Conservation (phyloP, 768 basidiomycete genomes). For the Coprinopsis cinerea region DNA sequence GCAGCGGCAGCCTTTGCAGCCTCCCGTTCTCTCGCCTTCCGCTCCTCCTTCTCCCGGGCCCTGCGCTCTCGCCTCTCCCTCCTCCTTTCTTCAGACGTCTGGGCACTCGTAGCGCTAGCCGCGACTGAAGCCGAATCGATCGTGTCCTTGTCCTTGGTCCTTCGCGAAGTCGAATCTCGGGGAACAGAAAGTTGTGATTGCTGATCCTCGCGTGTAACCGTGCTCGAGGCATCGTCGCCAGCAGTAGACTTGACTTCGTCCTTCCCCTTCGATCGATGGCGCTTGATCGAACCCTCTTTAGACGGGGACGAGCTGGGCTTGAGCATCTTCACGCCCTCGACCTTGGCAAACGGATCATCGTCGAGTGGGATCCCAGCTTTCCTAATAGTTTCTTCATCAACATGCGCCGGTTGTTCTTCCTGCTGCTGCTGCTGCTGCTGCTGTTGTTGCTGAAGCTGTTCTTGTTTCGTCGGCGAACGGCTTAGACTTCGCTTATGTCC, state of each 20-base stretch:
- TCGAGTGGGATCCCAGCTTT: slow-evolving; percentile 25
- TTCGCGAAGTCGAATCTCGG: background rate
- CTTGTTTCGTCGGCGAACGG: slow-evolving; percentile 1
- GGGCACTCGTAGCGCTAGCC: background rate
- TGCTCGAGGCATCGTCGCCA: background rate
- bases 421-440: background rate
- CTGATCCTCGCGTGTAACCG: background rate
- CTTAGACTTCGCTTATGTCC: background rate
- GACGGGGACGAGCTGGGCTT: slow-evolving; percentile 15
- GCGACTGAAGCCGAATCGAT: slow-evolving; percentile 13
- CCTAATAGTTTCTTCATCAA: slow-evolving; percentile 21
- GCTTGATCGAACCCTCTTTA: slow-evolving; percentile 3
- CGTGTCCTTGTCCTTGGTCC: slow-evolving; percentile 6
- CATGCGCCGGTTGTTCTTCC: slow-evolving; percentile 14
- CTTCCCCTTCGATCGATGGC: slow-evolving; percentile 8
- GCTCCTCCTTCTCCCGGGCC: slow-evolving; percentile 13
- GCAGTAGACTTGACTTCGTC: background rate
- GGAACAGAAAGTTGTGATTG: background rate
- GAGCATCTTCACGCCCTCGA: slow-evolving; percentile 46
- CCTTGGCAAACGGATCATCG: slow-evolving; percentile 54
- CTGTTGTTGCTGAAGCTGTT: background rate
- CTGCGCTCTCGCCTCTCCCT: slow-evolving; percentile 13
- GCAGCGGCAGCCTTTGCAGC: slow-evolving; percentile 3
- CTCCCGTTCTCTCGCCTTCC: background rate
- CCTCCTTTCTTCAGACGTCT: slow-evolving; percentile 14